phyloP scores from a whole-genome alignment of 345 rosid genomes.

The Gossypium australe region DNA sequence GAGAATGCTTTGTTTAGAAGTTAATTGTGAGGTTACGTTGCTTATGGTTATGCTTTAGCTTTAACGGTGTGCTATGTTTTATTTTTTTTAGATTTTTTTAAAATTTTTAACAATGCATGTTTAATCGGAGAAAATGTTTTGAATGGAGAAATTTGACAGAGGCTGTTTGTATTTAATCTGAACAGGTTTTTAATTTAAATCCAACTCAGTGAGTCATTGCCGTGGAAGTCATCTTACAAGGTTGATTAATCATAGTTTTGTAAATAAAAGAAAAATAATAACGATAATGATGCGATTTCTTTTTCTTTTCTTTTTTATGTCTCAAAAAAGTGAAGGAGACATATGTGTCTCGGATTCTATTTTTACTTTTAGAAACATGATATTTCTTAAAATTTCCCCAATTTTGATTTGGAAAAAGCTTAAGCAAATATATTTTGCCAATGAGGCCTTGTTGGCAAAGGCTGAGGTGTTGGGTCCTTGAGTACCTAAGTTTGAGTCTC shows the following conservation, averaged over 20 bases:
- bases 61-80: neutral
- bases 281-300: neutral
- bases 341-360: neutral
- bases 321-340: neutral
- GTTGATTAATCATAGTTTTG: neutral
- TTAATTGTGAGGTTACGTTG: constrained; percentile 10
- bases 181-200: constrained; percentile 27
- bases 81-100: neutral
- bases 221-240: constrained; percentile 23
- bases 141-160: constrained; percentile 23
- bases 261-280: neutral
- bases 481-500: too few relatives aligned
- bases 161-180: constrained; percentile 23
- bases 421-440: neutral
- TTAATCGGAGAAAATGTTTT: neutral
- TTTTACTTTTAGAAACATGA: neutral
- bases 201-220: constrained; percentile 12
- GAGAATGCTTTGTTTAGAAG: neutral
- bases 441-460: too few relatives aligned
- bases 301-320: neutral
- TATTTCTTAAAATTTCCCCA: neutral
- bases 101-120: neutral
- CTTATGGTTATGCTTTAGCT: constrained; percentile 21
- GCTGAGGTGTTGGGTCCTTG: too few relatives aligned
- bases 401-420: neutral